Evolutionary conservation across 257 asterid genomes (phyloP).

Genomic region (Solanum rostratum): DNA sequence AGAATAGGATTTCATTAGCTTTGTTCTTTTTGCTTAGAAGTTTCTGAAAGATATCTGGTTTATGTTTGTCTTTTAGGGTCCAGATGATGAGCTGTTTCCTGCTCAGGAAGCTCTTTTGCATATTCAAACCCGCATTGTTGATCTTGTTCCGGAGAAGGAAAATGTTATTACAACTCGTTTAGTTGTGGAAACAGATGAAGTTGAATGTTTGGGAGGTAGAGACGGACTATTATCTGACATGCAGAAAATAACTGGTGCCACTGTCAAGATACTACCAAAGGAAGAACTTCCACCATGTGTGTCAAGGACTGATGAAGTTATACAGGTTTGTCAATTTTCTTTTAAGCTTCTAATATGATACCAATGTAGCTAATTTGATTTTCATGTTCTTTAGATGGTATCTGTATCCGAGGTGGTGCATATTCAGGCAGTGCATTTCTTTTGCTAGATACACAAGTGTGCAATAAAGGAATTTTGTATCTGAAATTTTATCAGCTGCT

Average conservation of each 20-base stretch:
- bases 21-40: not conserved
- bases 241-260: slow-evolving; percentile 57
- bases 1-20: not conserved
- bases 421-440: not conserved
- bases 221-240: slow-evolving; percentile 31
- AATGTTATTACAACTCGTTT: slow-evolving; percentile 65
- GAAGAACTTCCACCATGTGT: slow-evolving; percentile 54
- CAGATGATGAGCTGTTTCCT: slow-evolving; percentile 92
- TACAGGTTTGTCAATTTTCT: slow-evolving; percentile 45
- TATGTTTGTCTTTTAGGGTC: slow-evolving; percentile 49
- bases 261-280: slow-evolving; percentile 46
- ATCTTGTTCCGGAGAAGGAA: slow-evolving; percentile 70
- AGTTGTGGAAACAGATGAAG: slow-evolving; percentile 70
- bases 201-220: slow-evolving; percentile 40
- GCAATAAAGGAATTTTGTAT: not conserved
- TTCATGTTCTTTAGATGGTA: not conserved
- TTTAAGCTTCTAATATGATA: not conserved
- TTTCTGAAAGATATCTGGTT: slow-evolving; percentile 12
- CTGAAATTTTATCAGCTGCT: not conserved
- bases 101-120: slow-evolving; percentile 98
- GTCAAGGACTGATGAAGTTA: slow-evolving; percentile 49
- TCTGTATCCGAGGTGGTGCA: not conserved
- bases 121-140: slow-evolving; percentile 78
- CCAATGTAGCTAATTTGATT: not conserved
- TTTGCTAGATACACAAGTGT: not conserved